phyloP scores from a whole-genome alignment of 768 basidiomycete species.

The Crucibulum laeve region DNA sequence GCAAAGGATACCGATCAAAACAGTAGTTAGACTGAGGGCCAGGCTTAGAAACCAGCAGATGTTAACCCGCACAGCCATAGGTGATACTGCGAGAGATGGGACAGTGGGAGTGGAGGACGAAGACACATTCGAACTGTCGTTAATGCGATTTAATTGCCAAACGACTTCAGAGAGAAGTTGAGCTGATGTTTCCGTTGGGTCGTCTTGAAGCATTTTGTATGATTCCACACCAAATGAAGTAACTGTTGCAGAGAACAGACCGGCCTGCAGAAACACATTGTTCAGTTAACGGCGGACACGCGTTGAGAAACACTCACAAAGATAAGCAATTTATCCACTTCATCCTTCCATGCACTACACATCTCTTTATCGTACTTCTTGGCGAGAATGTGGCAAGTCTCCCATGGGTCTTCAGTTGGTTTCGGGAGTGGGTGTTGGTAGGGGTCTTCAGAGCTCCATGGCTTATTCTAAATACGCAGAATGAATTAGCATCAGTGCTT shows the following conservation, averaged over 20 bases:
- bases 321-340: background rate
- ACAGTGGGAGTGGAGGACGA: background rate
- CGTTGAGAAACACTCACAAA: background rate
- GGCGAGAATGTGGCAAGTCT: background rate
- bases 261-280: background rate
- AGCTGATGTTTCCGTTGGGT: background rate
- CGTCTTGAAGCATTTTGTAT: background rate
- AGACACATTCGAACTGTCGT: background rate
- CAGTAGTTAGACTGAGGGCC: background rate
- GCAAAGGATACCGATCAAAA: background rate
- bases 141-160: background rate
- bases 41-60: slow-evolving; percentile 3
- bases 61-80: slow-evolving; percentile 1
- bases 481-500: too few relatives aligned
- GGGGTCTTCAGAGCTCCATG: too few relatives aligned
- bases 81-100: too few relatives aligned
- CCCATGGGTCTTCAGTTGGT: background rate
- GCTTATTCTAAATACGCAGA: too few relatives aligned
- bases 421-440: too few relatives aligned
- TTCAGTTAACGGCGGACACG: background rate
- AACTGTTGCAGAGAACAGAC: background rate
- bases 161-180: background rate
- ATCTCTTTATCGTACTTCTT: background rate
- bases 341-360: background rate
- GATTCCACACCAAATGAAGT: background rate